A percentile compares a stretch with the other conserved stretches of the same genome.
Evolutionary conservation across 768 basidiomycete genomes (phyloP).

Genomic region (Mrakia blollopis): DNA sequence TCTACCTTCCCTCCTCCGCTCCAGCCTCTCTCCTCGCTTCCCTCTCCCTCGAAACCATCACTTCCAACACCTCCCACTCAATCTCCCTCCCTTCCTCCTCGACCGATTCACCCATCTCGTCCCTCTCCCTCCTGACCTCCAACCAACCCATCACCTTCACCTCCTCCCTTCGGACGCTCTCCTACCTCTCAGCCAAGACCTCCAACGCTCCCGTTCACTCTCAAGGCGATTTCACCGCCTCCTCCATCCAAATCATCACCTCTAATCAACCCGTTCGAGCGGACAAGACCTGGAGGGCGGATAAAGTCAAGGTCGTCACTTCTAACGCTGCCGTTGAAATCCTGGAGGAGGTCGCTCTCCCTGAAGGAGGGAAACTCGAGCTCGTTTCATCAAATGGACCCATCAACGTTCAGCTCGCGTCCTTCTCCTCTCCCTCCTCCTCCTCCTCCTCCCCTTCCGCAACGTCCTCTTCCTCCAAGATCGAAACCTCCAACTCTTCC

Average conservation of each 20-base stretch:
- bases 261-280: neutral
- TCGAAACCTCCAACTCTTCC: constrained; percentile 10
- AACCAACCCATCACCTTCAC: constrained; percentile 12
- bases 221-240: neutral
- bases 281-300: neutral
- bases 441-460: neutral
- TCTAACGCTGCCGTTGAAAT: neutral
- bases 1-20: neutral
- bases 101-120: neutral
- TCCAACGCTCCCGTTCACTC: neutral
- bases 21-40: neutral
- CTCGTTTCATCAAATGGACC: neutral
- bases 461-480: neutral
- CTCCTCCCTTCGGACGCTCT: neutral
- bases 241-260: neutral
- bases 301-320: neutral
- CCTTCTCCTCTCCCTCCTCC: neutral
- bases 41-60: neutral
- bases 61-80: neutral
- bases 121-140: constrained; percentile 5
- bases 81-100: neutral
- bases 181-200: neutral
- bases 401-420: neutral
- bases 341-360: neutral
- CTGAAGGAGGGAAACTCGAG: neutral